A percentile compares a stretch with the other conserved stretches of the same genome.
Evolutionary conservation across 192 early-diverging fungal genomes (phyloP).

Genomic region (Entophlyctis helioformis): DNA sequence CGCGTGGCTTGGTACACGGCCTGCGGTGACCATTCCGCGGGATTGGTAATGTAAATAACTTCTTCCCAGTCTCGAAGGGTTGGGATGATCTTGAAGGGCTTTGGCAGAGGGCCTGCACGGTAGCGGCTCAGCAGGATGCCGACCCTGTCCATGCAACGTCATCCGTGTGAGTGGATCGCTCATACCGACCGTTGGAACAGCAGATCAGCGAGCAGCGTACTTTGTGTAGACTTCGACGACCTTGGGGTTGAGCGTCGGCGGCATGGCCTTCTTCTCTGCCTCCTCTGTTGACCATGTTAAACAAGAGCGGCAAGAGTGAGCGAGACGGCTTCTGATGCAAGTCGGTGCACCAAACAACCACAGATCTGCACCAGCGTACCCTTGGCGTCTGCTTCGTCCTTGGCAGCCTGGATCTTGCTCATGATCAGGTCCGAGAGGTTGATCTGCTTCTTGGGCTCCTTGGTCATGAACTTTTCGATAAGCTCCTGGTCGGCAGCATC

Average conservation of each 20-base stretch:
- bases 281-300: not conserved
- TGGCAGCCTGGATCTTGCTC: constrained; percentile 80
- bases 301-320: not conserved
- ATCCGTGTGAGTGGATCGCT: too few species aligned
- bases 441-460: constrained; percentile 68
- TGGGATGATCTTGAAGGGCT: constrained; percentile 98
- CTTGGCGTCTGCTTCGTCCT: constrained; percentile 21
- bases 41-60: constrained; percentile 80
- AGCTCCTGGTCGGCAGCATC: constrained; percentile 66
- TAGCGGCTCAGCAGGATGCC: constrained; percentile 81
- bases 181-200: too few species aligned
- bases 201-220: constrained; percentile 17
- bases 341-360: too few species aligned
- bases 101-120: constrained; percentile 88
- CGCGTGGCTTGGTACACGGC: constrained; percentile 91
- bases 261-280: constrained; percentile 2
- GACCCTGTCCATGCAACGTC: too few species aligned
- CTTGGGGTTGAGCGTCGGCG: constrained; percentile 62
- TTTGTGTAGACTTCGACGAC: constrained; percentile 91
- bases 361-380: too few species aligned
- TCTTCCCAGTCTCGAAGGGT: constrained; percentile 95
- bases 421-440: constrained; percentile 95
- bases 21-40: constrained; percentile 91
- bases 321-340: too few species aligned
- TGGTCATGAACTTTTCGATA: constrained; percentile 86